These are phyloP conservation scores for Plantago elongata DNA, from an alignment of 257 asterid species.

Conservation along the genomic window DNA sequence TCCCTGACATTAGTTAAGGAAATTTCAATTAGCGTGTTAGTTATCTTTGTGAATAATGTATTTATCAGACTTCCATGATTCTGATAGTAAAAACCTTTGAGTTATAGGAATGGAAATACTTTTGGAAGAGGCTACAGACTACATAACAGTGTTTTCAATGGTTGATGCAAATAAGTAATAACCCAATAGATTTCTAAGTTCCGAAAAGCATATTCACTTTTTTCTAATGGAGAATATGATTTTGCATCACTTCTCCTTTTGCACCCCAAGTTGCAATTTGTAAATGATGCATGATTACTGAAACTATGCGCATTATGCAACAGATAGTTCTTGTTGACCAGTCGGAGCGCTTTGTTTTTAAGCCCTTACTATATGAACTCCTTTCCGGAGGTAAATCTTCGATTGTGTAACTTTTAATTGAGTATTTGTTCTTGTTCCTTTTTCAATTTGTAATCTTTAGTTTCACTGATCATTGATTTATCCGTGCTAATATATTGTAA, in stretches of 20 bases:
- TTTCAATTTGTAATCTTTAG: not conserved
- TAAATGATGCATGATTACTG: conserved; percentile 11
- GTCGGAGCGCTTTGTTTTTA: conserved; percentile 85
- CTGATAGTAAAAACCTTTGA: too few relatives aligned
- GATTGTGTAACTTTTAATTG: conserved; percentile 12
- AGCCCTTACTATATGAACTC: conserved; percentile 91
- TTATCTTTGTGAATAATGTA: not conserved
- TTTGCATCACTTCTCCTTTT: too few relatives aligned
- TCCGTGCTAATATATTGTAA: conserved; percentile 12
- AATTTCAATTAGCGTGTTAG: not conserved
- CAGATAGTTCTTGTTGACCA: conserved; percentile 96
- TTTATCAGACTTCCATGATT: too few relatives aligned
- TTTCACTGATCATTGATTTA: not conserved
- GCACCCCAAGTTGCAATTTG: not conserved
- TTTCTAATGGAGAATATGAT: too few relatives aligned
- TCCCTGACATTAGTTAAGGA: too few relatives aligned
- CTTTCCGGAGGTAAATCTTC: conserved; percentile 77
- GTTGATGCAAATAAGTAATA: too few relatives aligned
- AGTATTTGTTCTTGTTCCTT: conserved; percentile 5
- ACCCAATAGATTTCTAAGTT: too few relatives aligned
- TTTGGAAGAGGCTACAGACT: too few relatives aligned
- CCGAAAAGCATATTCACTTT: too few relatives aligned
- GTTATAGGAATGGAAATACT: too few relatives aligned
- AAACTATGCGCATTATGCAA: conserved; percentile 14
- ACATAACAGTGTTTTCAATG: too few relatives aligned